Evolutionary conservation across 352 stramenopile species (phyloP), one percentile per base, ranked within the genome.

Genomic region (Phytophthora pini): DNA sequence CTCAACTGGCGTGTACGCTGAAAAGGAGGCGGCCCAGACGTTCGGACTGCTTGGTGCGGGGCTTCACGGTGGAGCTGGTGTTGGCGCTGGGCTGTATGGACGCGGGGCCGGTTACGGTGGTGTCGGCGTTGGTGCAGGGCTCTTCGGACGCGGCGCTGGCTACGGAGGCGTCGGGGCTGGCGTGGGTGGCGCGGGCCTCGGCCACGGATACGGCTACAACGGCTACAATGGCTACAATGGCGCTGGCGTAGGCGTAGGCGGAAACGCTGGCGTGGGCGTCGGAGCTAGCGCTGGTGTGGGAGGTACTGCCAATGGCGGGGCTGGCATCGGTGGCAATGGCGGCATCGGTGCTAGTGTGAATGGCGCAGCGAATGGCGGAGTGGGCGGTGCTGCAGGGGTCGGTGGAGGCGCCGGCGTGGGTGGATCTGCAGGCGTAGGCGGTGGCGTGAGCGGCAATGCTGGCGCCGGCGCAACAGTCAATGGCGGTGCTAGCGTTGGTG

Each of bases 21-120:
- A 63, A 44, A n/a, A 57, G 17, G 61, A 68, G 52, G 52, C 46
- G 10, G 46, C 60, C 4, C 45, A 63, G 20, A 68, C 60, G 13
- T 68, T 68, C 44, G 60, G 60, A 7, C 38, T 53, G 2, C 60
- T 68, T 38, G 51, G 32, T 11, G 40, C 24, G 12, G 50, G 60
- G 17, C 26, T 52, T 1, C 10, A 52, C 20, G 57, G 39, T 1
- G 55, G 55, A 15, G 55, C 44, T 7, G 29, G 36, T 43, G 36
- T 43, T 43, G 52, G 40, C 13, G 39, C 31, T 5, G 52, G 49
- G 6, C 20, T 45, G 6, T 56, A 50, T n/a, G 52, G 39, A 29
- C 34, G 11, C 12, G 44, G 44, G 0, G 26, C 11, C 24, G 44
- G 22, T 20, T 11, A 24, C 8, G 44, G 32, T 8, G 46, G 26